Percentiles rank a stretch among this genome's conserved stretches.
Evolutionary conservation across 225 moss, liverwort and hornwort species (phyloP).

Genomic region (Climacium dendroides): DNA sequence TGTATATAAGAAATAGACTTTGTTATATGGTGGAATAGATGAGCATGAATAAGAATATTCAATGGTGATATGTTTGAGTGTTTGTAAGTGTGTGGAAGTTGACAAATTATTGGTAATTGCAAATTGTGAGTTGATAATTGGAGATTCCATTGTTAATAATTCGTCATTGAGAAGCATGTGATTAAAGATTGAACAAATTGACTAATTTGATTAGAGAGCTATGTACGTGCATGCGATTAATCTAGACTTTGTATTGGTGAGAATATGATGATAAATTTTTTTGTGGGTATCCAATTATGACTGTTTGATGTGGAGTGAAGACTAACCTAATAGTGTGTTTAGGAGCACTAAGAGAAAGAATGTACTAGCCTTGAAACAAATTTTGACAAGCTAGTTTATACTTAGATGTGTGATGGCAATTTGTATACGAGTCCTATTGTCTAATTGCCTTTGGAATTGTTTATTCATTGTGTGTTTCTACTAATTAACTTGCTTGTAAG

Average conservation of each 20-base stretch:
- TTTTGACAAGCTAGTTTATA: background rate
- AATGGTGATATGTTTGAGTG: background rate
- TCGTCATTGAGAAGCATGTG: rapidly evolving
- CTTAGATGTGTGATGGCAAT: background rate
- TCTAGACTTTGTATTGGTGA: background rate
- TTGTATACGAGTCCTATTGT: rapidly evolving
- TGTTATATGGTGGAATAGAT: background rate
- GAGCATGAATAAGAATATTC: background rate
- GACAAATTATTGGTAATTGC: background rate
- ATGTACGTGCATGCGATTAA: rapidly evolving
- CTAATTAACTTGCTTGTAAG: too few relatives aligned
- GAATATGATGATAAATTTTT: background rate
- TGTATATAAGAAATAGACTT: background rate
- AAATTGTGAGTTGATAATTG: background rate
- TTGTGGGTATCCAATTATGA: rapidly evolving
- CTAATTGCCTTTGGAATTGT: background rate
- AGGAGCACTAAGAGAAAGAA: rapidly evolving
- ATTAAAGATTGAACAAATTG: background rate
- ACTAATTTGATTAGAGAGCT: background rate
- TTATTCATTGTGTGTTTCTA: background rate
- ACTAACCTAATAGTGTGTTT: rapidly evolving
- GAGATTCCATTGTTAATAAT: background rate
- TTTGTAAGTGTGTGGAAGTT: background rate
- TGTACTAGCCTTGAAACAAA: background rate
- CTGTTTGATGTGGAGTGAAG: rapidly evolving